A percentile compares a stretch with the other conserved stretches of the same genome.
These are phyloP conservation scores for Geosiphon pyriformis DNA, from an alignment of 192 early-diverging fungal genomes.

Conservation along the genomic window DNA sequence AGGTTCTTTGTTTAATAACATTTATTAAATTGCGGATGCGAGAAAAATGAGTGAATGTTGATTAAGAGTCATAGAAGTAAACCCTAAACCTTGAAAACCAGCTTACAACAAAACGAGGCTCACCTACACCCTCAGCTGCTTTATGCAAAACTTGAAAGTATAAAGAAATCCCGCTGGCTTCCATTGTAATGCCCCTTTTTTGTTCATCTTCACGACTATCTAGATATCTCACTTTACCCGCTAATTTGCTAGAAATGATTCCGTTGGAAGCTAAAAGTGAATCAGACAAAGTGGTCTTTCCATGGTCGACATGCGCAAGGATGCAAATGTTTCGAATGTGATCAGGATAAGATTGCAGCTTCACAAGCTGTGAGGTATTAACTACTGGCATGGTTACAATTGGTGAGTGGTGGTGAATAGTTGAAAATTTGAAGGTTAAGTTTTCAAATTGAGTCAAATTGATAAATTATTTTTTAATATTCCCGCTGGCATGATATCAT, in stretches of 20 bases:
- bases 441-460: no score
- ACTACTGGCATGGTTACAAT: conserved; percentile 57
- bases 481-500: no score
- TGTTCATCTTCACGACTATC: conserved; percentile 97
- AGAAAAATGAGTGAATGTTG: neutral
- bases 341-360: conserved; percentile 61
- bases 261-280: conserved; percentile 95
- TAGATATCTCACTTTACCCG: conserved; percentile 93
- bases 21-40: neutral
- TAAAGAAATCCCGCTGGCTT: conserved; percentile 91
- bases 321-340: conserved; percentile 96
- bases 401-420: neutral
- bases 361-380: conserved; percentile 55
- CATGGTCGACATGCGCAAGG: conserved; percentile 97
- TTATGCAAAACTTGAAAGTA: conserved; percentile 73
- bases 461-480: no score
- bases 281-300: conserved; percentile 97
- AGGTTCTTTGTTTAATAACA: conserved; percentile 8
- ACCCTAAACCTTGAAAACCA: neutral
- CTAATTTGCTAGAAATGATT: conserved; percentile 91
- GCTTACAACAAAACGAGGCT: conserved; percentile 17
- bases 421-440: no score
- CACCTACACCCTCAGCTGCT: conserved; percentile 27
- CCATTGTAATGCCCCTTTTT: conserved; percentile 98
- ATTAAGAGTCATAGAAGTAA: neutral